Evolutionary conservation across 2,329 filamentous ascomycete genomes (phyloP), one percentile per base, ranked within the genome.

Genomic region (Fusarium liriodendri): DNA sequence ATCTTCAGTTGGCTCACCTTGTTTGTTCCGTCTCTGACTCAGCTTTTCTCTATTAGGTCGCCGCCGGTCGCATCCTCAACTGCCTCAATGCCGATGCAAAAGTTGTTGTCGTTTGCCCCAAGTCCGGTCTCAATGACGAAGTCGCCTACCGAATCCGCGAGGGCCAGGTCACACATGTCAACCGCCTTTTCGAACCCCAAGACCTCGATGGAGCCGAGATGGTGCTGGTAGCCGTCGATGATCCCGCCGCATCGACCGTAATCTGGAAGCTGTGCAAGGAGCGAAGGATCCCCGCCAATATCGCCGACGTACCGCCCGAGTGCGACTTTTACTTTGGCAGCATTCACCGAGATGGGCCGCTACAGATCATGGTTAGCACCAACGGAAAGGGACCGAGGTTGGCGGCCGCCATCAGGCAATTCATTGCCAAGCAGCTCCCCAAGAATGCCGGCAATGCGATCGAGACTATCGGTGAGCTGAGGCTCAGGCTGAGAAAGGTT

Each of bases 291-390:
- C 91, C 95, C 7, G 95, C 95, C 66, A 99, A 99, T 83, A 98
- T 99, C 75, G 97, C 97, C 76, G 97, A 99, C 81, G 97, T 99
- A 5, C 97, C 97, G 0, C 90, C 95, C 1, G 97, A 99, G 83
- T 99, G 97, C 83, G 97, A 99, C 80, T 99, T 99, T 81, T 99
- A 98, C 87, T 99, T 99, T 85, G 97, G 97, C 72, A 97, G 94
- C 81, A 92, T 98, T 42, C 94, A 99, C 84, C 92, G 97, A 60
- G 97, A 99, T 82, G 97, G 97, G 0, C 97, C 97, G 7, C 84
- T 99, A 70, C 97, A 99, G 86, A 93, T 99, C 79, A 99, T 99
- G 97, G 96, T 99, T 77, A 97, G 94, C 85, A 99, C 97, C 38
- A 99, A 98, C 82, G 97, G 97, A 62, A 98, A 98, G 81, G 97